phyloP scores from a whole-genome alignment of 441 rosid species.

The Croton laevigatus region DNA sequence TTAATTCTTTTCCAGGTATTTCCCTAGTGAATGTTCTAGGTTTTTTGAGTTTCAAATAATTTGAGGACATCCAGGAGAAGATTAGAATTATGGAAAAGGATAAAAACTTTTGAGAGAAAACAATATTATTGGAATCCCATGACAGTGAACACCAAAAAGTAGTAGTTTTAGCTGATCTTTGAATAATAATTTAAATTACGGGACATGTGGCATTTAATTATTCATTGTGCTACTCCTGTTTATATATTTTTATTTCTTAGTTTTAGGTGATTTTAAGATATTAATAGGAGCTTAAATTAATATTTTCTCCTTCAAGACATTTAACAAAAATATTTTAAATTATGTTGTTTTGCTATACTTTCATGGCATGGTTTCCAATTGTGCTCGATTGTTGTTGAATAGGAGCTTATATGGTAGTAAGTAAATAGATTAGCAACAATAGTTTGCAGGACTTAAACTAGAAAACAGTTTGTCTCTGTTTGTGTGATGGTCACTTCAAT shows the following conservation, averaged over 20 bases:
- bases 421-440: neutral
- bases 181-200: neutral
- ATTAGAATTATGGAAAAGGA: neutral
- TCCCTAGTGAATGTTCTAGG: neutral
- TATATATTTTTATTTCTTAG: neutral
- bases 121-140: neutral
- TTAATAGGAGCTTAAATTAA: neutral
- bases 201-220: neutral
- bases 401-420: neutral
- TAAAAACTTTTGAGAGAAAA: too few species aligned
- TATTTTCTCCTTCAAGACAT: too few species aligned
- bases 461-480: neutral
- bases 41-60: neutral
- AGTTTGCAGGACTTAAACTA: neutral
- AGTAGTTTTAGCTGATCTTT: neutral
- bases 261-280: neutral
- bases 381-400: neutral
- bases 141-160: neutral
- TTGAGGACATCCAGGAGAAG: conserved; percentile 1
- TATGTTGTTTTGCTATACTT: too few species aligned
- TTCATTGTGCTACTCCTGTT: neutral
- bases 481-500: neutral
- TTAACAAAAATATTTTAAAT: too few species aligned
- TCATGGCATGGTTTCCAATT: too few species aligned
- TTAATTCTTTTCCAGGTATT: neutral